Evolutionary conservation across 2,329 filamentous ascomycete species (phyloP).

Genomic region (Geoglossum cookeanum): DNA sequence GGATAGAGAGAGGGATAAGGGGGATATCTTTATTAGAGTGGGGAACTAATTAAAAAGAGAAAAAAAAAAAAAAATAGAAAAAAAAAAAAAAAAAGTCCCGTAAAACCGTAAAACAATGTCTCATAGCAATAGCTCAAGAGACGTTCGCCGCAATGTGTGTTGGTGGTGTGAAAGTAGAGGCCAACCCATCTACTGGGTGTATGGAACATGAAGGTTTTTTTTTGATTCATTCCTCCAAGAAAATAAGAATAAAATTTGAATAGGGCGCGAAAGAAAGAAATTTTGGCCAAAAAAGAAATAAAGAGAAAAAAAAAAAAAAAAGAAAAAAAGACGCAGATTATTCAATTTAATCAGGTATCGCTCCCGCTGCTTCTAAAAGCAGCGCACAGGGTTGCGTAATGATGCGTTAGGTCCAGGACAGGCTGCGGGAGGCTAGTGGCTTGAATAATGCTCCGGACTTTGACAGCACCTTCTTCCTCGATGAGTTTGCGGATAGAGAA

Average conservation of each 20-base stretch:
- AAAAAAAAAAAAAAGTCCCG: background rate
- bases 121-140: no score
- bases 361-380: slow-evolving; percentile 89
- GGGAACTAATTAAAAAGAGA: background rate
- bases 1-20: no score
- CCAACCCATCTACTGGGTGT: no score
- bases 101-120: no score
- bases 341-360: slow-evolving; percentile 31
- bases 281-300: no score
- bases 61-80: background rate
- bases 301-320: background rate
- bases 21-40: no score
- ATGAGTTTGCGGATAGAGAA: slow-evolving; percentile 81
- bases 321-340: background rate
- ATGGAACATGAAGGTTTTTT: no score
- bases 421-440: slow-evolving; percentile 84
- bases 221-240: no score
- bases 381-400: slow-evolving; percentile 86
- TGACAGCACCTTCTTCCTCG: slow-evolving; percentile 92
- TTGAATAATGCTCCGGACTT: slow-evolving; percentile 92
- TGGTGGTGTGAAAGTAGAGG: no score
- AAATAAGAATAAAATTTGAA: no score
- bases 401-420: slow-evolving; percentile 84
- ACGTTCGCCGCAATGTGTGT: no score
- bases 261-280: no score